Evolutionary conservation across 2,329 filamentous ascomycete species (phyloP), one percentile per base, ranked within the genome.

Genomic region (Myrmaecium sp.): DNA sequence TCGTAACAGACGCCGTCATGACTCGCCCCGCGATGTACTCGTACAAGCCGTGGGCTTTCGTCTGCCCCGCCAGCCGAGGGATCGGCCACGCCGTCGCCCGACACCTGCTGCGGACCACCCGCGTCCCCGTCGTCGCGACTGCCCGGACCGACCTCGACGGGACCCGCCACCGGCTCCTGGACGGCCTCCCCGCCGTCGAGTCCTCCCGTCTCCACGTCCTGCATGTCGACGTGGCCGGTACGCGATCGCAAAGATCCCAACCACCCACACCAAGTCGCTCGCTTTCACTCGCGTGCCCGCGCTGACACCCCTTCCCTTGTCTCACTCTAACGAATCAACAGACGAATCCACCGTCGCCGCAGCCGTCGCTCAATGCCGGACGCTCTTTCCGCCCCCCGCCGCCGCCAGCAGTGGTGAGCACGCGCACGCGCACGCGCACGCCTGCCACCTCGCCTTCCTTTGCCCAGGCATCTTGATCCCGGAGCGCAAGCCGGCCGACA

Each of bases 381-480:
- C 52, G 5, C 51, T 66, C 6, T 75, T 75, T 46, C 63, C 66
- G 0, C 26, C 32, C 2, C 21, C 27, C 1, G 13, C 16, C 21
- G 15, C n/a, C 26, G 28, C 23, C 30, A 31, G 17, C 30, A n/a
- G n/a, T n/a, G n/a, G n/a, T n/a, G n/a, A n/a, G n/a, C 11, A 31
- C 20, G n/a, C 6, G 2, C 30, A 47, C 0, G 36, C 42, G 7
- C 43, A 45, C 8, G 49, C 48, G 6, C 49, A 69, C 37, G 69
- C 77, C 37, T 62, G 89, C 8, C 75, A 72, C 32, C 63, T 86
- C 22, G 68, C 68, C 3, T 67, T 82, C 39, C 66, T 67, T 16
- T 53, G 83, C 3, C 76, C 80, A 0, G 81, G 80, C 0, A 58
- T 84, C 19, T 62, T 89, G 7, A 63, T 66, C 37, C 69, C 79